A percentile compares a stretch with the other conserved stretches of the same genome.
Conservation (phyloP, 2,329 filamentous ascomycete genomes). For the Knoxdaviesia proteae region DNA sequence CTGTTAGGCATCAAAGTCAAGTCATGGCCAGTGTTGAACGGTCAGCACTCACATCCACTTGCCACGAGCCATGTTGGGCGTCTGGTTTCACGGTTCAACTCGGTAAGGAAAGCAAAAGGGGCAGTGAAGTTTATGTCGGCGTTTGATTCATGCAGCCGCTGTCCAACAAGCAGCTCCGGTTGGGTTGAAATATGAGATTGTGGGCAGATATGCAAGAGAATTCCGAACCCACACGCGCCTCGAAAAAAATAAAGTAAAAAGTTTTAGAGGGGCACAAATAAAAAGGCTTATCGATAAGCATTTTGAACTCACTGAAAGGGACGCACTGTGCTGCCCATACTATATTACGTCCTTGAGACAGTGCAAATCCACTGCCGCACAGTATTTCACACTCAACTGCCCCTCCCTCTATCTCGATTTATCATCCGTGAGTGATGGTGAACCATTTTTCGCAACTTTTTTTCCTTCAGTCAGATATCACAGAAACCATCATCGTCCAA, state of each 20-base stretch:
- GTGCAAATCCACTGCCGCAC: too few relatives aligned
- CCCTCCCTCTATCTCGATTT: too few relatives aligned
- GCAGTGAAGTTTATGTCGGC: too few relatives aligned
- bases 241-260: conserved; percentile 5
- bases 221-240: neutral
- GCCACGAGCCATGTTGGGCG: conserved; percentile 47
- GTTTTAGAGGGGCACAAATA: neutral
- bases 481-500: neutral
- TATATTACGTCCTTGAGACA: too few relatives aligned
- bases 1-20: neutral
- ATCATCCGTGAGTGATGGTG: too few relatives aligned
- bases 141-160: neutral
- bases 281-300: too few relatives aligned
- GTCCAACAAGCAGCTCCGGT: neutral
- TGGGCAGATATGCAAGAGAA: neutral
- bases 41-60: conserved; percentile 37
- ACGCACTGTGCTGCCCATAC: too few relatives aligned
- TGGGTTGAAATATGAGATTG: neutral
- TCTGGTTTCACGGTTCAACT: neutral
- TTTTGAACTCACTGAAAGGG: too few relatives aligned
- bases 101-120: too few relatives aligned
- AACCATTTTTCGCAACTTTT: neutral
- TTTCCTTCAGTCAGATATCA: neutral
- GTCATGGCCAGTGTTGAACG: conserved; percentile 3
- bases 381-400: too few relatives aligned